Conservation (phyloP, 2,329 filamentous ascomycete species). For the Paraphaeosphaeria minitans region DNA sequence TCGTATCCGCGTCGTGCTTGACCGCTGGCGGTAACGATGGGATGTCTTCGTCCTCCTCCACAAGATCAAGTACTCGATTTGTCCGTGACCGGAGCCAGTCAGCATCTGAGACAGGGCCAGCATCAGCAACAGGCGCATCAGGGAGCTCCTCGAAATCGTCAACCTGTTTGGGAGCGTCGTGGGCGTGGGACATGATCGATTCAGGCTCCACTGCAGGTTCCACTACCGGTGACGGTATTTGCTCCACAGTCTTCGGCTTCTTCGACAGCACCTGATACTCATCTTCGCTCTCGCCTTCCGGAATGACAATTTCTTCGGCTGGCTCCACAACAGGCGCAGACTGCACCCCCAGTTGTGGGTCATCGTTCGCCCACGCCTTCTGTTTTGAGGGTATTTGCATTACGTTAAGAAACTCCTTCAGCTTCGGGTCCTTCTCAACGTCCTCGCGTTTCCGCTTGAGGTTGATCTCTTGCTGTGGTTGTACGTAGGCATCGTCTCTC, state of each 20-base stretch:
- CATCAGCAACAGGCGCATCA: slow-evolving; percentile 29
- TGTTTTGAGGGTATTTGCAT: slow-evolving; percentile 73
- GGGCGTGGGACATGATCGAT: slow-evolving; percentile 3
- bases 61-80: slow-evolving; percentile 80
- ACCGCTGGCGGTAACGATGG: slow-evolving; percentile 12
- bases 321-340: slow-evolving; percentile 22
- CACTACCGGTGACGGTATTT: slow-evolving; percentile 12
- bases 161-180: slow-evolving; percentile 15
- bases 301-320: slow-evolving; percentile 30
- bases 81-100: slow-evolving; percentile 94
- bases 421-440: slow-evolving; percentile 70
- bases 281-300: slow-evolving; percentile 67
- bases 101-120: slow-evolving; percentile 68
- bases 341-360: slow-evolving; percentile 32
- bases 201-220: neutral
- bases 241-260: slow-evolving; percentile 44
- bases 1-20: slow-evolving; percentile 15
- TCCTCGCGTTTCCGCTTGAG: slow-evolving; percentile 72
- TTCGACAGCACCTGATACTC: slow-evolving; percentile 71
- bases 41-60: slow-evolving; percentile 70
- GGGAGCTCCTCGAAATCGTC: slow-evolving; percentile 24
- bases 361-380: slow-evolving; percentile 67
- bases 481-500: slow-evolving; percentile 32
- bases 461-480: slow-evolving; percentile 33
- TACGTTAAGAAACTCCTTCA: slow-evolving; percentile 83